Conservation (phyloP, 2,329 filamentous ascomycete species). For the Pseudonectria foliicola region DNA sequence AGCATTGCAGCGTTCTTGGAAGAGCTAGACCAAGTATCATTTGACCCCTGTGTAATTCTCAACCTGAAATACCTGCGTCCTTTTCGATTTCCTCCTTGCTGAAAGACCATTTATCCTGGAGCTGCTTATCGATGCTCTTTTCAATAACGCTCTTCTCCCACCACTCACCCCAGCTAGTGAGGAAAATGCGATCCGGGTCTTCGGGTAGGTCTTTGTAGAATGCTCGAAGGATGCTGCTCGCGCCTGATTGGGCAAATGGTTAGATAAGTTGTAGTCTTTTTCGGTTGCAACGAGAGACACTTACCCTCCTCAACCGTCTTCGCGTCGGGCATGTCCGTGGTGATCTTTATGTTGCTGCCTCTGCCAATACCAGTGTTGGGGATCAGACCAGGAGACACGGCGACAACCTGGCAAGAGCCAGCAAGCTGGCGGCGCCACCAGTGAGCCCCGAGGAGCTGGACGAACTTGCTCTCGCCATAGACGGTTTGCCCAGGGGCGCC, state of each 20-base stretch:
- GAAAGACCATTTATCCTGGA: conserved; percentile 47
- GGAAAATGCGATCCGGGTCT: conserved; percentile 44
- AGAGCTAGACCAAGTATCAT: too few relatives aligned
- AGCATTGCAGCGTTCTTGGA: too few relatives aligned
- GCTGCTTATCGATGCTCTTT: conserved; percentile 34
- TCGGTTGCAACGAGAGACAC: conserved; percentile 1
- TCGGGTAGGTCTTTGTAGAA: conserved; percentile 41
- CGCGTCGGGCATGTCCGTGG: conserved; percentile 35
- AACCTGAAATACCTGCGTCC: conserved; percentile 26
- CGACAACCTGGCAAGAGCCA: conserved; percentile 38
- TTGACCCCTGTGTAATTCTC: too few relatives aligned
- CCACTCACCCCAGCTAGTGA: conserved; percentile 52
- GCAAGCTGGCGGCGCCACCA: conserved; percentile 49
- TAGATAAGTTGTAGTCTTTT: conserved; percentile 3
- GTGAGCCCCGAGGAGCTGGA: conserved; percentile 43
- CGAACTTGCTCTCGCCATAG: conserved; percentile 43
- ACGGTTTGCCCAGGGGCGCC: conserved; percentile 21
- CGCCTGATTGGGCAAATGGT: conserved; percentile 29
- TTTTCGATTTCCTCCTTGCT: conserved; percentile 41
- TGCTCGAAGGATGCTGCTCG: conserved; percentile 36
- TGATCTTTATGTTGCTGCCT: conserved; percentile 21
- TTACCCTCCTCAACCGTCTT: conserved; percentile 41
- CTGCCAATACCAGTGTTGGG: conserved; percentile 38
- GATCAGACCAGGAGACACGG: conserved; percentile 47
- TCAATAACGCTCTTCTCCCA: conserved; percentile 39